A percentile compares a stretch with the other conserved stretches of the same genome.
Evolutionary conservation across 2,329 filamentous ascomycete species (phyloP).

Genomic region (Alternaria sp.): DNA sequence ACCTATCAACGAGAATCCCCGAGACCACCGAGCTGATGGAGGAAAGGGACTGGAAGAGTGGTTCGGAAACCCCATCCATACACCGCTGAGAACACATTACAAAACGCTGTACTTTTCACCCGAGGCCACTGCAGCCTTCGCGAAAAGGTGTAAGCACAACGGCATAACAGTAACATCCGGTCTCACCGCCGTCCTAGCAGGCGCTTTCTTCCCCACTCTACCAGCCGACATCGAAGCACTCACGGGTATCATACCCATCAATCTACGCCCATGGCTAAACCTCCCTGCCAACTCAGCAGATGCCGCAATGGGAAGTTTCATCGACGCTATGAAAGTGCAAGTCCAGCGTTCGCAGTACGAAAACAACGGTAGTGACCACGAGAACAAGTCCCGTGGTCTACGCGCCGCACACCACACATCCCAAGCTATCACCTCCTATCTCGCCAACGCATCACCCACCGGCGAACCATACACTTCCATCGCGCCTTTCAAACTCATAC

Average conservation of each 20-base stretch:
- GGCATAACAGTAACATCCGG: constrained; percentile 46
- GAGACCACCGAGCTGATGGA: no score
- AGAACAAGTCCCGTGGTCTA: no score
- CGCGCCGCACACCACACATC: no score
- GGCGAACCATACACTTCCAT: constrained; percentile 12
- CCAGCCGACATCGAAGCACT: constrained; percentile 41
- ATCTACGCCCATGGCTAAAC: constrained; percentile 35
- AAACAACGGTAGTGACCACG: background rate
- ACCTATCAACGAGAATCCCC: constrained; percentile 31
- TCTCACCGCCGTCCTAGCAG: constrained; percentile 46
- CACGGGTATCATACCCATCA: constrained; percentile 43
- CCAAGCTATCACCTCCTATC: no score
- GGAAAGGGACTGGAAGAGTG: constrained; percentile 6
- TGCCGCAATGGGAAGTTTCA: constrained; percentile 13
- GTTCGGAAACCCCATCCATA: constrained; percentile 22
- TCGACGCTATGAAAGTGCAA: constrained; percentile 17
- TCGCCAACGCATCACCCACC: constrained; percentile 10
- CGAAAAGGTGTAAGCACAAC: constrained; percentile 41
- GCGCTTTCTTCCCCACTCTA: constrained; percentile 39
- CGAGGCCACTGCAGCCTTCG: constrained; percentile 31
- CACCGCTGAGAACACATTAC: constrained; percentile 32
- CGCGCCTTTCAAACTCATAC: constrained; percentile 11
- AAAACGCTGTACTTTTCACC: constrained; percentile 41
- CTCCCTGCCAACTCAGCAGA: constrained; percentile 32
- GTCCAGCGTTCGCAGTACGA: background rate